Evolutionary conservation across 441 rosid genomes (phyloP).

Genomic region (Erodium texanum): DNA sequence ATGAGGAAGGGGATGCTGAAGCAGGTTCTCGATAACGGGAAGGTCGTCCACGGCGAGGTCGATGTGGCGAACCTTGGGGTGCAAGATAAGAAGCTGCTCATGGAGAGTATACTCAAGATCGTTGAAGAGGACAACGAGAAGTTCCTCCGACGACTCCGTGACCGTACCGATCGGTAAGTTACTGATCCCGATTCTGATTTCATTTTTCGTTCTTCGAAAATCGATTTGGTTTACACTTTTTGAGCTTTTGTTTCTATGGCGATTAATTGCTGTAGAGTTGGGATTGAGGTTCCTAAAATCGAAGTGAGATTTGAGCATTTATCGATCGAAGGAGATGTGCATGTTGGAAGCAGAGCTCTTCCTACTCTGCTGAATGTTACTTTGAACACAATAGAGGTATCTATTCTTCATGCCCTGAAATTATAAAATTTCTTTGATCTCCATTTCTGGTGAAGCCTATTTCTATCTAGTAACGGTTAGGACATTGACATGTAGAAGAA

Average conservation of each 20-base stretch:
- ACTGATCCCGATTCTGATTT: background rate
- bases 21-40: slow-evolving; percentile 36
- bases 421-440: background rate
- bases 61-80: slow-evolving; percentile 36
- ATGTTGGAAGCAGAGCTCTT: background rate
- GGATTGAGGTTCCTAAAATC: slow-evolving; percentile 2
- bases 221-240: background rate
- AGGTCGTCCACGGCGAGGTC: slow-evolving; percentile 34
- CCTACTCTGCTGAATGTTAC: slow-evolving; percentile 3
- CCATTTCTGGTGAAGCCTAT: background rate
- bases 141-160: background rate
- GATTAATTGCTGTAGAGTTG: background rate
- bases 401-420: background rate
- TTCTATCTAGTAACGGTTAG: background rate
- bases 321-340: background rate
- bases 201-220: background rate
- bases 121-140: background rate
- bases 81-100: background rate
- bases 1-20: slow-evolving; percentile 34
- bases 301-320: background rate
- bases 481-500: background rate
- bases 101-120: background rate
- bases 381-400: slow-evolving; percentile 43
- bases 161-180: background rate
- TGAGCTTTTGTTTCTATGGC: background rate